A percentile compares a stretch with the other conserved stretches of the same genome.
Conservation (phyloP, 148 eudicot genomes). For the Heliosperma pusillum region DNA sequence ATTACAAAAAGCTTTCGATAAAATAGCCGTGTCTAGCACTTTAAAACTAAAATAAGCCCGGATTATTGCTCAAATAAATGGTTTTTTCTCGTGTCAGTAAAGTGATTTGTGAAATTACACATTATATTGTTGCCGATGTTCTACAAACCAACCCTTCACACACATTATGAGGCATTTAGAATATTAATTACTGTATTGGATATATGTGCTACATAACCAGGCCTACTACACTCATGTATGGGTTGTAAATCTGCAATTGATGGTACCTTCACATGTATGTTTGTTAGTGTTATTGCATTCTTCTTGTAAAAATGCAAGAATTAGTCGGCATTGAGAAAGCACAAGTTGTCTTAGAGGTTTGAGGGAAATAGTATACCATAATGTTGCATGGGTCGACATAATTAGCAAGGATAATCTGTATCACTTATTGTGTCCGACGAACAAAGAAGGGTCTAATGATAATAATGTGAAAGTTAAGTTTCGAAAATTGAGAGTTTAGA, state of each 20-base stretch:
- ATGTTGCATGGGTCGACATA: not conserved
- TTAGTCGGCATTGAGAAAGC: conserved; percentile 20
- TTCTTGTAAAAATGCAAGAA: not conserved
- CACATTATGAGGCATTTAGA: not conserved
- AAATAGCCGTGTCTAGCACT: no score
- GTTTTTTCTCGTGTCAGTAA: not conserved
- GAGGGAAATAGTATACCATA: not conserved
- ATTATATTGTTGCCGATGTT: no score
- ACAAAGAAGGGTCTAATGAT: no score
- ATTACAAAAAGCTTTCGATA: no score
- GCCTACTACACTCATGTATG: conserved; percentile 14
- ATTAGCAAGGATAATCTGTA: not conserved
- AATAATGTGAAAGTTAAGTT: no score
- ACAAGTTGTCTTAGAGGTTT: conserved; percentile 1
- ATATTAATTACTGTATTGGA: not conserved
- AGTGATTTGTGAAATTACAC: not conserved
- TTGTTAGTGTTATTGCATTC: not conserved
- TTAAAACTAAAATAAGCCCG: not conserved
- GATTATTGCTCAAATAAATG: not conserved
- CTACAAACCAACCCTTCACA: not conserved
- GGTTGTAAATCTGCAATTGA: not conserved
- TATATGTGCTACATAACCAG: not conserved
- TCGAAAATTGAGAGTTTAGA: no score
- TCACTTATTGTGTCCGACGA: no score
- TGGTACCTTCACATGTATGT: not conserved